Evolutionary conservation across 805 yeast genomes (phyloP).

Genomic region (Scheffersomyces lignosus): DNA sequence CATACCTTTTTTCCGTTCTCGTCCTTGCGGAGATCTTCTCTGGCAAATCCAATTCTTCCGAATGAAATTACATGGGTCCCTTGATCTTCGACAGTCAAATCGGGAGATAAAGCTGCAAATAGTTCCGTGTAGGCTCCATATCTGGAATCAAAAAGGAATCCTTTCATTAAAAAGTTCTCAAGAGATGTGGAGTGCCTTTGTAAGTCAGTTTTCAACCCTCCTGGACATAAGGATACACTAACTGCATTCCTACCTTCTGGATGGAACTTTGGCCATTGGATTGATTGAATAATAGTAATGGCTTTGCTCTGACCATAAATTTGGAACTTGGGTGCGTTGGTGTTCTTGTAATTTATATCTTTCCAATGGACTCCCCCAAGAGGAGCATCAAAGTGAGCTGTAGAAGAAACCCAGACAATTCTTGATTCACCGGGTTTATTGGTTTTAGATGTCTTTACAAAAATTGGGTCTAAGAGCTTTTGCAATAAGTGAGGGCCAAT

Average conservation of each 20-base stretch:
- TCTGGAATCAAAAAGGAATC: slow-evolving; percentile 18
- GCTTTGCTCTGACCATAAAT: slow-evolving; percentile 48
- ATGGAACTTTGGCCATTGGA: slow-evolving; percentile 32
- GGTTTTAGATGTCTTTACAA: slow-evolving; percentile 30
- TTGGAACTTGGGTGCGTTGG: slow-evolving; percentile 7
- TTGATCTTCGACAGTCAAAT: slow-evolving; percentile 27
- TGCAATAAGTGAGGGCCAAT: slow-evolving; percentile 48
- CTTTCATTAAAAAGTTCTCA: neutral
- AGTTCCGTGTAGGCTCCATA: slow-evolving; percentile 48
- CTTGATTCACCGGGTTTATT: slow-evolving; percentile 29
- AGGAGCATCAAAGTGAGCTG: slow-evolving; percentile 30
- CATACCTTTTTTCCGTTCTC: slow-evolving; percentile 33
- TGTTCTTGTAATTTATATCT: slow-evolving; percentile 25
- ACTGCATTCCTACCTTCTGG: slow-evolving; percentile 26
- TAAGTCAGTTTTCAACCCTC: slow-evolving; percentile 35
- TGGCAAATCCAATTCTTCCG: slow-evolving; percentile 26
- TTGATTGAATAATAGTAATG: slow-evolving; percentile 33
- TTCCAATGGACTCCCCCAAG: slow-evolving; percentile 34
- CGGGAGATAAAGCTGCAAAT: slow-evolving; percentile 43
- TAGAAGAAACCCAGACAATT: slow-evolving; percentile 47
- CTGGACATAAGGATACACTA: slow-evolving; percentile 43
- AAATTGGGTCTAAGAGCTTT: slow-evolving; percentile 35
- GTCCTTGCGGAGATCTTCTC: slow-evolving; percentile 36
- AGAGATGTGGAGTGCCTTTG: slow-evolving; percentile 21
- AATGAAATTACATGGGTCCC: slow-evolving; percentile 41